phyloP scores from a whole-genome alignment of 1,139 yeast genomes.

The Kurtzmaniella natalensis region DNA sequence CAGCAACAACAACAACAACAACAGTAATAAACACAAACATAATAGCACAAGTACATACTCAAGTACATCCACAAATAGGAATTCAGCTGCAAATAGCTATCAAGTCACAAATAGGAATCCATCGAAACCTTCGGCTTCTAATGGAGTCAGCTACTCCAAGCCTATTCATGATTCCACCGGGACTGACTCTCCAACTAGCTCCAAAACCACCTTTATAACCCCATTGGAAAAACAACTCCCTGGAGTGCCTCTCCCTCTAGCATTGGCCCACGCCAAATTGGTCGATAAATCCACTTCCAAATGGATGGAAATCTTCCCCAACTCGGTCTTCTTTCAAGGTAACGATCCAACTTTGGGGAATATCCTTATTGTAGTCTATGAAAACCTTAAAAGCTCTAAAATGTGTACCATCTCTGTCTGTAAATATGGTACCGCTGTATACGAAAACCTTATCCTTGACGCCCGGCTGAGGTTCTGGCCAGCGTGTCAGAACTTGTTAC shows the following conservation, averaged over 20 bases:
- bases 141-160: no score
- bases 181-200: no score
- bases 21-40: no score
- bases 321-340: constrained; percentile 55
- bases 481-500: constrained; percentile 67
- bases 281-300: constrained; percentile 12
- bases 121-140: no score
- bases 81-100: no score
- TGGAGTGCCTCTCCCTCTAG: background rate
- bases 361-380: constrained; percentile 50
- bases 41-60: background rate
- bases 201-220: no score
- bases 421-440: constrained; percentile 63
- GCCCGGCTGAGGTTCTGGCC: constrained; percentile 67
- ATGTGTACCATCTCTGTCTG: constrained; percentile 63
- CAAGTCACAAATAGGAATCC: no score
- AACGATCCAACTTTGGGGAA: constrained; percentile 52
- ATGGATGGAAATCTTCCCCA: constrained; percentile 41
- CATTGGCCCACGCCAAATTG: constrained; percentile 1
- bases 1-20: background rate
- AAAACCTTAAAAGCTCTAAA: constrained; percentile 39
- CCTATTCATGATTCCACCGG: no score
- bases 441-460: constrained; percentile 57
- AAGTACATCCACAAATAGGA: no score
- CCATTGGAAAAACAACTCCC: no score